Percentiles rank a stretch among this genome's conserved stretches.
phyloP scores from a whole-genome alignment of 805 yeast species.

The Debaryomyces hansenii region DNA sequence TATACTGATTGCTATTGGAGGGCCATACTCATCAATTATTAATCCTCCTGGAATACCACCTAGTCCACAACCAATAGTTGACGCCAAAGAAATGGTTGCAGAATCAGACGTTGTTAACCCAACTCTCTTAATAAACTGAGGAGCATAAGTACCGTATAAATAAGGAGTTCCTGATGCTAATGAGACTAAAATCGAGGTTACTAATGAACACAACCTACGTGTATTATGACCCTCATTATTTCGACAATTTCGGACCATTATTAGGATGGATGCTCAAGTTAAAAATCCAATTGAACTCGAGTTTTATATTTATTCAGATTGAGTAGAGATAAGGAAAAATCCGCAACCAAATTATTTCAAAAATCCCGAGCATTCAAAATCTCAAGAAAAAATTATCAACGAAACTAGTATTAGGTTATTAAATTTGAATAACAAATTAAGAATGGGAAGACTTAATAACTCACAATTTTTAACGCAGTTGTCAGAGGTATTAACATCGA shows the following conservation, averaged over 20 bases:
- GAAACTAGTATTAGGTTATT: not conserved
- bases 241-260: too few relatives aligned
- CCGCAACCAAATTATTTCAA: not conserved
- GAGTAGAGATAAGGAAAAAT: not conserved
- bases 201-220: conserved; percentile 24
- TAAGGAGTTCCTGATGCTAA: conserved; percentile 77
- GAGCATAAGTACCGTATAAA: conserved; percentile 72
- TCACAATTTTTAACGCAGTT: conserved; percentile 29
- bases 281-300: too few relatives aligned
- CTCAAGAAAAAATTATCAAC: not conserved
- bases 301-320: not conserved
- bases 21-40: conserved; percentile 61
- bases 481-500: conserved; percentile 19
- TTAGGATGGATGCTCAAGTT: too few relatives aligned
- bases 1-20: conserved; percentile 48
- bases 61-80: conserved; percentile 63
- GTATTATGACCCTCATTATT: not conserved
- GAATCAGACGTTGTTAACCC: conserved; percentile 60
- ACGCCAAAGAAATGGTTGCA: conserved; percentile 61
- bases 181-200: conserved; percentile 47
- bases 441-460: conserved; percentile 33
- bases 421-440: not conserved
- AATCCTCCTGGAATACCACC: conserved; percentile 75
- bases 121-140: conserved; percentile 61
- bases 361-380: not conserved